A percentile compares a stretch with the other conserved stretches of the same genome.
phyloP scores from a whole-genome alignment of 2,329 filamentous ascomycete genomes.

The Metarhizium brunneum region DNA sequence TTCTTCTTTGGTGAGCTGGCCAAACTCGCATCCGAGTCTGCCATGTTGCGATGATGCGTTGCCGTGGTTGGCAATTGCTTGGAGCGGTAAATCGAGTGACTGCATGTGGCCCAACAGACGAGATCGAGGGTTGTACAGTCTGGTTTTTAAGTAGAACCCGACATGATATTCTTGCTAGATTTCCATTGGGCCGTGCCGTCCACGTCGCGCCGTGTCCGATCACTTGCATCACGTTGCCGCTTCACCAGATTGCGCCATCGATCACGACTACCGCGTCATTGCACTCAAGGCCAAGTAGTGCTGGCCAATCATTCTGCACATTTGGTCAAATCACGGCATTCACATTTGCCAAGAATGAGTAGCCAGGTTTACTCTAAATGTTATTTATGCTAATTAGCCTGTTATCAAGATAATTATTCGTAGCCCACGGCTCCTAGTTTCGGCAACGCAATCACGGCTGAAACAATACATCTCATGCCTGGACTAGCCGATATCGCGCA shows the following conservation, averaged over 20 bases:
- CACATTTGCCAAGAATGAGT: not conserved
- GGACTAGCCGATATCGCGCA: slow-evolving; percentile 4
- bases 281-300: too few species aligned
- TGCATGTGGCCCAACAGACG: too few species aligned
- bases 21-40: not conserved
- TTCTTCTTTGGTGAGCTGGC: slow-evolving; percentile 22
- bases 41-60: not conserved
- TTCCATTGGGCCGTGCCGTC: not conserved
- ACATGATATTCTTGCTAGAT: not conserved
- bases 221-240: not conserved
- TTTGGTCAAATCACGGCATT: not conserved
- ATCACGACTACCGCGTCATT: not conserved
- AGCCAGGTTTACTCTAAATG: too few species aligned
- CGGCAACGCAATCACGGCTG: not conserved
- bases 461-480: not conserved
- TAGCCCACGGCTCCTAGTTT: not conserved
- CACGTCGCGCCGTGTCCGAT: not conserved
- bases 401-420: too few species aligned
- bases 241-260: not conserved
- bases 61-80: not conserved
- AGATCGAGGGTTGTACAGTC: not conserved
- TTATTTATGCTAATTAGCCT: too few species aligned
- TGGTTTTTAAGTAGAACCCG: not conserved
- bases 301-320: too few species aligned
- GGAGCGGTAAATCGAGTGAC: not conserved